Evolutionary conservation across 345 rosid genomes (phyloP).

Genomic region (Salix koriyanagi): DNA sequence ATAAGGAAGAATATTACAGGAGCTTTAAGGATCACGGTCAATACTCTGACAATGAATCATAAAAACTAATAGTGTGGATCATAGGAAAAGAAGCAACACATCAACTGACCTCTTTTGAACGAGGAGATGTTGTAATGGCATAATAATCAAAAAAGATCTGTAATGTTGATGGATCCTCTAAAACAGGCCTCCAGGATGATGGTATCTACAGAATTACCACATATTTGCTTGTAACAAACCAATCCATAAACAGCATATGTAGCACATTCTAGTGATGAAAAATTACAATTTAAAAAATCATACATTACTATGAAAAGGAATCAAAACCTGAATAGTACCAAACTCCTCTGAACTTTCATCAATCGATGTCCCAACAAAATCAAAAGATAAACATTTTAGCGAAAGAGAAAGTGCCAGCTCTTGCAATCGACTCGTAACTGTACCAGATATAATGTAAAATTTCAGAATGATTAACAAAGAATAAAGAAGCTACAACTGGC

Average conservation of each 20-base stretch:
- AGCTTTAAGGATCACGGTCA: neutral
- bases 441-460: slow-evolving; percentile 22
- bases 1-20: neutral
- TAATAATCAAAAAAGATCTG: slow-evolving; percentile 96
- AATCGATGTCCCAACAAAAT: slow-evolving; percentile 94
- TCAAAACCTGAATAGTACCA: slow-evolving; percentile 92
- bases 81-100: neutral
- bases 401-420: slow-evolving; percentile 96
- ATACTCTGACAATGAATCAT: neutral
- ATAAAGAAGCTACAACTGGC: neutral
- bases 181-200: slow-evolving; percentile 74
- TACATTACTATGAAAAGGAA: neutral
- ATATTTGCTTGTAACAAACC: slow-evolving; percentile 5
- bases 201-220: slow-evolving; percentile 59
- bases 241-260: slow-evolving; percentile 2
- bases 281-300: neutral
- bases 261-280: slow-evolving; percentile 2
- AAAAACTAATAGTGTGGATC: neutral
- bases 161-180: slow-evolving; percentile 89
- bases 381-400: slow-evolving; percentile 90
- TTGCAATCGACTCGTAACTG: slow-evolving; percentile 74
- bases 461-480: slow-evolving; percentile 9
- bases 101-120: slow-evolving; percentile 85
- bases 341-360: slow-evolving; percentile 99
- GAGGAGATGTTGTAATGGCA: slow-evolving; percentile 63